Base-by-base conservation (phyloP, 306 rosid species). In the Sindora glabra region DNA sequence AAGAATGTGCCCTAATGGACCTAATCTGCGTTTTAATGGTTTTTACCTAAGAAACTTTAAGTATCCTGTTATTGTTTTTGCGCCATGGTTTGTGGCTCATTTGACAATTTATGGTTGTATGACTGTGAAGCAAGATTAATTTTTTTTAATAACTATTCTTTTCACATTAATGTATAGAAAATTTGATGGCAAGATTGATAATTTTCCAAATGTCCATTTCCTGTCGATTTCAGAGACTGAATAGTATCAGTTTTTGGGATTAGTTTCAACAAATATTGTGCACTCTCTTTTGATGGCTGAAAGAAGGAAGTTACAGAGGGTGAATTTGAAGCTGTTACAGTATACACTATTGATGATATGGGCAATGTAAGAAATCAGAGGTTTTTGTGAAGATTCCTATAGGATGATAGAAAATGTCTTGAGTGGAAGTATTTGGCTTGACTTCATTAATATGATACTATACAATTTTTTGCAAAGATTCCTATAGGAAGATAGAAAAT, bases 141-240 rank as follows among this genome's bases (percentile, higher is more conserved):
- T n/a, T n/a, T n/a, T n/a, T n/a, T n/a, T n/a, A n/a, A n/a, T n/a
- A n/a, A n/a, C n/a, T n/a, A n/a, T n/a, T n/a, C n/a, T n/a, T n/a
- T n/a, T n/a, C n/a, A n/a, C n/a, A n/a, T n/a, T n/a, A n/a, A n/a
- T n/a, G n/a, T n/a, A 17, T 49, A 25, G 58, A 19, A 8, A 62
- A 25, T 40, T 49, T 64, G 26, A 37, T 49, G 53, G 72, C 41
- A 8, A 5, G 51, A 37, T 57, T 15, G 16, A 39, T 34, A 19
- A 38, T 39, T 32, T 27, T 21, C 45, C 5, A 13, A 21, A 29
- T 58, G 64, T n/a, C n/a, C n/a, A 3, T 46, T 29, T 14, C 62
- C 41, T 57, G 27, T 61, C 27, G 67, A 30, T 32, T 56, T 57
- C 57, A 16, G 42, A 27, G 48, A 69, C 62, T 56, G 64, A 13